A percentile compares a stretch with the other conserved stretches of the same genome.
phyloP scores from a whole-genome alignment of 768 basidiomycete species.

The Gloeostereum incarnatum region DNA sequence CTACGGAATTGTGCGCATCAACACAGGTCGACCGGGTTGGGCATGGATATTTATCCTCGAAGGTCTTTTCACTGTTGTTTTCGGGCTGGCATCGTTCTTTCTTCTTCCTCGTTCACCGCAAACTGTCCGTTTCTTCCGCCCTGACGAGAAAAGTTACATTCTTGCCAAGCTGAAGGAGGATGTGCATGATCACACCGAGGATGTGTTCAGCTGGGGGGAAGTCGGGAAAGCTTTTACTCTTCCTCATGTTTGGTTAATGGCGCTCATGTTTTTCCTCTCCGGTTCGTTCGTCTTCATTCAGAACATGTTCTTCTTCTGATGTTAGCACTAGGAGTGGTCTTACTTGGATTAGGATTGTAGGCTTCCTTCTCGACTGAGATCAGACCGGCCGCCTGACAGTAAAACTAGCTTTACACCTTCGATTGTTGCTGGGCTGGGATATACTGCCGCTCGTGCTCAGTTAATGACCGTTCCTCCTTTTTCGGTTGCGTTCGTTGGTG shows the following conservation, averaged over 20 bases:
- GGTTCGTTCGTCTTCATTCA: conserved; percentile 15
- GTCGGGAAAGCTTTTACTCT: conserved; percentile 18
- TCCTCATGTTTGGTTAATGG: conserved; percentile 26
- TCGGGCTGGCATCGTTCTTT: conserved; percentile 31
- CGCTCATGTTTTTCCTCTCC: conserved; percentile 21
- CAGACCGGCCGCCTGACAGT: conserved; percentile 22
- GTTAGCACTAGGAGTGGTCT: no score
- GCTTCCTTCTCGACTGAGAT: neutral
- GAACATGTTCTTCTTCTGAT: no score
- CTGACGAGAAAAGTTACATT: conserved; percentile 23
- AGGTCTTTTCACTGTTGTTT: conserved; percentile 36
- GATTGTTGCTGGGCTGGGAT: conserved; percentile 42
- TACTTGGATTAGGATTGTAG: no score
- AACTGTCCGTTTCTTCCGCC: conserved; percentile 24
- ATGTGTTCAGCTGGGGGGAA: conserved; percentile 29
- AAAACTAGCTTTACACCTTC: conserved; percentile 44
- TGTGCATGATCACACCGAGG: conserved; percentile 14
- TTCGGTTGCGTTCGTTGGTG: conserved; percentile 22
- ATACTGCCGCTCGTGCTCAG: conserved; percentile 32
- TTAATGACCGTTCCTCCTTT: conserved; percentile 39
- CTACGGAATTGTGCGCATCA: conserved; percentile 54
- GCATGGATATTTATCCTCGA: conserved; percentile 62
- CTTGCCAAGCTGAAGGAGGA: conserved; percentile 29
- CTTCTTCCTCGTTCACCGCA: conserved; percentile 29
- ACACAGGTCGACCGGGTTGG: conserved; percentile 41